Base-by-base conservation (phyloP, 176 grass and related monocot species). In the Poa annua region DNA sequence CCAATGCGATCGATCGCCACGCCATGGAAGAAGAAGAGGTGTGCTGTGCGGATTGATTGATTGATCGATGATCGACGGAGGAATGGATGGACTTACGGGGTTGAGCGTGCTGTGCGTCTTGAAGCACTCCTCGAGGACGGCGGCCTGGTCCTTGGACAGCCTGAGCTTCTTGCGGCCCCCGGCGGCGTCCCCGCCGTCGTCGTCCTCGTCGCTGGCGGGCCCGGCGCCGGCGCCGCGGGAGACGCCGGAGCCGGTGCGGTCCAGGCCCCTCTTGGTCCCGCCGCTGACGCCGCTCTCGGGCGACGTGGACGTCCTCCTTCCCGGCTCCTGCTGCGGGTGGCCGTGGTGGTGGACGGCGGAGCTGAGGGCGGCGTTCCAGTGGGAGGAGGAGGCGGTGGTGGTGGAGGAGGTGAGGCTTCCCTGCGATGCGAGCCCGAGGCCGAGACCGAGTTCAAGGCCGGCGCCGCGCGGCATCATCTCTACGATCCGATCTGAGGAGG, bases 71-170 rank as follows among this genome's bases (percentile, higher is more conserved):
- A 42, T 42, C 8, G 29, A 17, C 41, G 2, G 9, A 47, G 54
- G 3, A 24, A 29, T 29, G 2, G 56, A 2, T 17, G 4, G 1
- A 19, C 88, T 86, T 90, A 90, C 89, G 26, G 96, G 96, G 80
- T 96, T 98, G 79, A 98, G 90, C n/a, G 96, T 98, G 91, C 83
- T 93, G 96, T 98, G 93, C 56, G 90, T 87, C 86, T 94, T 95
- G 92, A 98, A 98, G 85, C 92, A 92, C 66, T 98, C 96, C 85
- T 98, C 96, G 21, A 98, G 88, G 3, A 98, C 81, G 61, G 90
- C 96, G 15, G 96, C 94, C 81, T 98, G 96, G 64, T 98, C 93
- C 78, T 96, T 98, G 14, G 96, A 92, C 0, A 98, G 89, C 1
- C 96, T 44, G 10, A 98, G 91, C 84, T 98, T 98, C 86, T 98